Conservation (phyloP, 2,329 filamentous ascomycete genomes). For the Pezicula carpinea region DNA sequence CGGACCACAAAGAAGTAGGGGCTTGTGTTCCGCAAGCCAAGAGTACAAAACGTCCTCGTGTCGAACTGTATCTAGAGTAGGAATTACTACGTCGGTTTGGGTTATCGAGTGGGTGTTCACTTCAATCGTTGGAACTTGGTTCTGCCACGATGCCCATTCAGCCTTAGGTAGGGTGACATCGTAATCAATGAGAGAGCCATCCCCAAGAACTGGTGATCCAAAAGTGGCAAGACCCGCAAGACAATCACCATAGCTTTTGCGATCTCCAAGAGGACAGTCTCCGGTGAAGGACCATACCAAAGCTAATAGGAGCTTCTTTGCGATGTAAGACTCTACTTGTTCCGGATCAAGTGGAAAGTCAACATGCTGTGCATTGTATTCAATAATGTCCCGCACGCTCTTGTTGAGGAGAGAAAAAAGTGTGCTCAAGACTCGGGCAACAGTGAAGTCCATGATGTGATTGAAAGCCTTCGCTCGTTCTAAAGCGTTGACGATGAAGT, state of each 20-base stretch:
- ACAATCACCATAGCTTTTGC: conserved; percentile 84
- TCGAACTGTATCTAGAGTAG: conserved; percentile 92
- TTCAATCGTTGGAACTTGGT: conserved; percentile 88
- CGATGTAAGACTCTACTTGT: conserved; percentile 81
- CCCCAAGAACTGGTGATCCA: conserved; percentile 75
- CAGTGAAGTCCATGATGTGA: conserved; percentile 98
- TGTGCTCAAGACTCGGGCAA: conserved; percentile 84
- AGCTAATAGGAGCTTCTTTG: conserved; percentile 90
- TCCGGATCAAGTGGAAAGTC: conserved; percentile 92
- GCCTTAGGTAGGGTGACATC: conserved; percentile 82
- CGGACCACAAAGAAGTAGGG: conserved; percentile 90
- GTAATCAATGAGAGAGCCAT: conserved; percentile 90
- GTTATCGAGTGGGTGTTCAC: conserved; percentile 98
- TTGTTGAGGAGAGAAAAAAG: conserved; percentile 96
- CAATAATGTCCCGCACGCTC: conserved; percentile 82
- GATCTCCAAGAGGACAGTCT: conserved; percentile 83
- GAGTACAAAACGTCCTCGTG: conserved; percentile 99
- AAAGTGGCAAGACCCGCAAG: conserved; percentile 79
- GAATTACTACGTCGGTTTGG: conserved; percentile 97
- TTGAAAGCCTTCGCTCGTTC: conserved; percentile 72
- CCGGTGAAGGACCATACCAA: conserved; percentile 95
- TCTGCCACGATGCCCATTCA: conserved; percentile 92
- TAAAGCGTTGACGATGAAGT: conserved; percentile 76
- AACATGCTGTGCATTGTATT: conserved; percentile 91
- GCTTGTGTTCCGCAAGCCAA: conserved; percentile 98